phyloP scores from a whole-genome alignment of 345 rosid species.

The Citrus glauca region DNA sequence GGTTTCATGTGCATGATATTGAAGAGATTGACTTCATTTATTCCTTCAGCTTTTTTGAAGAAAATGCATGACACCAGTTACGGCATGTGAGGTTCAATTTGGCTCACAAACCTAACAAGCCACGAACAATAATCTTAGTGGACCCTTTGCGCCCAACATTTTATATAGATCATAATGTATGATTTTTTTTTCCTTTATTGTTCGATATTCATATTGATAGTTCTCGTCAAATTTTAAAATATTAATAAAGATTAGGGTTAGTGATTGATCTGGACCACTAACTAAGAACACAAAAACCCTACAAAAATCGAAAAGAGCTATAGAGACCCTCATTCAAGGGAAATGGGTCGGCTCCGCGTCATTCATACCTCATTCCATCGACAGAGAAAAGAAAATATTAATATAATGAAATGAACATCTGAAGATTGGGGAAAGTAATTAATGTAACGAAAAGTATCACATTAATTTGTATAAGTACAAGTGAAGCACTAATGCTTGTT shows the following conservation, averaged over 20 bases:
- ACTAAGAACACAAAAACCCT: conserved; percentile 28
- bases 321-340: conserved; percentile 41
- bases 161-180: conserved; percentile 11
- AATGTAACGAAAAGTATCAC: conserved; percentile 8
- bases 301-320: conserved; percentile 18
- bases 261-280: conserved; percentile 23
- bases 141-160: conserved; percentile 35
- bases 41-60: background rate
- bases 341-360: conserved; percentile 43
- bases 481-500: conserved; percentile 33
- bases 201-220: conserved; percentile 7
- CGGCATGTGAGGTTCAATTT: conserved; percentile 13
- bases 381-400: background rate
- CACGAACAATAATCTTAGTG: conserved; percentile 24
- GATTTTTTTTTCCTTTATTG: no score
- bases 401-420: background rate
- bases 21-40: conserved; percentile 4
- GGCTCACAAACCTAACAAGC: conserved; percentile 7
- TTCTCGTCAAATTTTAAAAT: background rate
- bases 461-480: conserved; percentile 30
- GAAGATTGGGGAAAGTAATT: background rate
- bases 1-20: conserved; percentile 21
- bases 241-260: conserved; percentile 13
- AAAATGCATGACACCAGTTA: background rate
- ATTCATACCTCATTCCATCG: conserved; percentile 28